Conservation (phyloP, 176 grass and related monocot species). For the Cocos nucifera region DNA sequence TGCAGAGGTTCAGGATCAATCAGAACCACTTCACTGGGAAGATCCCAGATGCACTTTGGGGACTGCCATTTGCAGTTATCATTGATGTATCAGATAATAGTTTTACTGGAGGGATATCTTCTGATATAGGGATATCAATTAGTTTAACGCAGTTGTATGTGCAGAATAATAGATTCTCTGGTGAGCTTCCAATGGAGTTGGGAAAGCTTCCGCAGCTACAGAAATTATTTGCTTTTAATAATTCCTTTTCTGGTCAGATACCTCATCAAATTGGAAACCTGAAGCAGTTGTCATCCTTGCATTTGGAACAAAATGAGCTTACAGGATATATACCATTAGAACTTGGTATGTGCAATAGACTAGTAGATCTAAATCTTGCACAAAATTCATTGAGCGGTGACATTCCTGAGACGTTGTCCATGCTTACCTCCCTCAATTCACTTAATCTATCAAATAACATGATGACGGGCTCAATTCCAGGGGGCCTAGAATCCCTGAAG, state of each 20-base stretch:
- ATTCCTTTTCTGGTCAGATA: slow-evolving; percentile 62
- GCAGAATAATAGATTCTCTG: slow-evolving; percentile 71
- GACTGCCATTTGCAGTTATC: slow-evolving; percentile 72
- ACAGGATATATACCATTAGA: slow-evolving; percentile 52
- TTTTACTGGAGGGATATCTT: slow-evolving; percentile 61
- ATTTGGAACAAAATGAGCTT: slow-evolving; percentile 66
- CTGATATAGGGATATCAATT: slow-evolving; percentile 54
- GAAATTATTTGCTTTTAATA: slow-evolving; percentile 67
- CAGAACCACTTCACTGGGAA: slow-evolving; percentile 66
- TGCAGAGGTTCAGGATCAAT: slow-evolving; percentile 77
- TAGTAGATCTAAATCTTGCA: slow-evolving; percentile 72
- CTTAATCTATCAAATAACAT: slow-evolving; percentile 82
- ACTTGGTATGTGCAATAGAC: slow-evolving; percentile 47
- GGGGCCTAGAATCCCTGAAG: slow-evolving; percentile 54
- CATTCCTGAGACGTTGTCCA: slow-evolving; percentile 45
- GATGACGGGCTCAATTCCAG: slow-evolving; percentile 59
- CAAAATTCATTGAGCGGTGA: slow-evolving; percentile 53
- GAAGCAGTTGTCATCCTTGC: slow-evolving; percentile 61
- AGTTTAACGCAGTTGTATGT: slow-evolving; percentile 73
- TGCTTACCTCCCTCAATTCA: slow-evolving; percentile 45
- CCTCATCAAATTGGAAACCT: slow-evolving; percentile 50
- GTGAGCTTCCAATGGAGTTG: slow-evolving; percentile 59
- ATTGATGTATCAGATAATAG: slow-evolving; percentile 77
- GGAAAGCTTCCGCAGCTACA: slow-evolving; percentile 46
- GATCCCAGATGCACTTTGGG: slow-evolving; percentile 54